Evolutionary conservation across 495 filamentous ascomycete genomes (phyloP).

Genomic region (Sabuloglossum arenarium): DNA sequence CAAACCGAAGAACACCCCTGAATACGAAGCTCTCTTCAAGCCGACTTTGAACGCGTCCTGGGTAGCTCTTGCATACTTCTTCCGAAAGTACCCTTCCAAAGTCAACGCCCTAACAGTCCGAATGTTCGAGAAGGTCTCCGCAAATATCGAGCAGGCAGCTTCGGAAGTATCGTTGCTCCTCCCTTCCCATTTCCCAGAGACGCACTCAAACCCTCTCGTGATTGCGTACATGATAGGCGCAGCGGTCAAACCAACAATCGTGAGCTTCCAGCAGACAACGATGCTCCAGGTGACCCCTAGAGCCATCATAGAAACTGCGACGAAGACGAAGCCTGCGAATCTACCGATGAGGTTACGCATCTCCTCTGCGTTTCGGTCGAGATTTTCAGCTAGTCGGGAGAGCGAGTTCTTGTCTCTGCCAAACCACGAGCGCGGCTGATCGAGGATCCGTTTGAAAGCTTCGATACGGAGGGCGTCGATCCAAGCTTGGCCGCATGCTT

Average conservation of each 20-base stretch:
- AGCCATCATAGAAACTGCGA: constrained; percentile 38
- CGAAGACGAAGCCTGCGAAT: constrained; percentile 49
- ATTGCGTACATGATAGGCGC: constrained; percentile 46
- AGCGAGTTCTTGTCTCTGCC: constrained; percentile 45
- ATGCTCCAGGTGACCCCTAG: constrained; percentile 58
- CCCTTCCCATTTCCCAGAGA: constrained; percentile 51
- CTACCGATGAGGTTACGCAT: constrained; percentile 63
- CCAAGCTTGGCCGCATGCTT: constrained; percentile 58
- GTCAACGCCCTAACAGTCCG: constrained; percentile 60
- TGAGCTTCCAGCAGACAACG: constrained; percentile 57
- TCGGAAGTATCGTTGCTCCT: constrained; percentile 38
- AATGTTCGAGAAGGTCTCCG: constrained; percentile 67
- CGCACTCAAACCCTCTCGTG: constrained; percentile 35
- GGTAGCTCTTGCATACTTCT: constrained; percentile 35
- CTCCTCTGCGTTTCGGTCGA: constrained; percentile 74
- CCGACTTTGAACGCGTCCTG: constrained; percentile 30
- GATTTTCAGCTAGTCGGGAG: constrained; percentile 38
- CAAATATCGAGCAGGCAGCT: constrained; percentile 34
- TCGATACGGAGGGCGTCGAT: constrained; percentile 46
- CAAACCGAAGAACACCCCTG: constrained; percentile 56
- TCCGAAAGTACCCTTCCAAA: constrained; percentile 51
- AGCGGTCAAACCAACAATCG: constrained; percentile 49
- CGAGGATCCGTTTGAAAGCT: constrained; percentile 48
- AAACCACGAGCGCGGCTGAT: constrained; percentile 75
- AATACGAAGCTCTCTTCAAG: constrained; percentile 34